Conservation (phyloP, 768 basidiomycete species). For the Stropharia rugosoannulata region DNA sequence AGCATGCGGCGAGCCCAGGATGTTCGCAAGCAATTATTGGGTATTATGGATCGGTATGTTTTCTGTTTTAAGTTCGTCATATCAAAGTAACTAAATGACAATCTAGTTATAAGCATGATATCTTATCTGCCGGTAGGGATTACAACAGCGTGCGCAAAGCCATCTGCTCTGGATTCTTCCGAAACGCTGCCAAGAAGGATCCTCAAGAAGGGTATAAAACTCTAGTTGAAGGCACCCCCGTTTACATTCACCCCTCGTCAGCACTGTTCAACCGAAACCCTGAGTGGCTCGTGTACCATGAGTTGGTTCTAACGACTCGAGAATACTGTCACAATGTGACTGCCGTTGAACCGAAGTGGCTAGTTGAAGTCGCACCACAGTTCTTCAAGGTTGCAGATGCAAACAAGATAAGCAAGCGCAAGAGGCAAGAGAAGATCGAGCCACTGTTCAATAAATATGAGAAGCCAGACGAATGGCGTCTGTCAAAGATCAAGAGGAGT, state of each 20-base stretch:
- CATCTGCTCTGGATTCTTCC: slow-evolving; percentile 97
- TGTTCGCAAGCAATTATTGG: slow-evolving; percentile 94
- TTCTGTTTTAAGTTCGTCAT: neutral
- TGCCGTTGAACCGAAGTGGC: slow-evolving; percentile 97
- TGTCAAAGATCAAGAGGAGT: slow-evolving; percentile 90
- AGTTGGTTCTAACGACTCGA: slow-evolving; percentile 93
- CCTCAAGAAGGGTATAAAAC: slow-evolving; percentile 99
- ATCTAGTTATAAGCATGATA: slow-evolving; percentile 92
- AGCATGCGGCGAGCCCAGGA: slow-evolving; percentile 98
- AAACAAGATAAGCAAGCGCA: slow-evolving; percentile 96
- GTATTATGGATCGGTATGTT: slow-evolving; percentile 95
- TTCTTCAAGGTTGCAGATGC: slow-evolving; percentile 99
- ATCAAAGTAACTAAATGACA: slow-evolving; percentile 10
- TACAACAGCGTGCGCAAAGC: slow-evolving; percentile 92
- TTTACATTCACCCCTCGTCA: slow-evolving; percentile 97
- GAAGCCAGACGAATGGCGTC: slow-evolving; percentile 91
- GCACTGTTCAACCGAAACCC: slow-evolving; percentile 96
- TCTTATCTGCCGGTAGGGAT: slow-evolving; percentile 88
- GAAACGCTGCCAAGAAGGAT: slow-evolving; percentile 98
- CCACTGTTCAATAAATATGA: slow-evolving; percentile 95
- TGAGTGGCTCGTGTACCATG: slow-evolving; percentile 96
- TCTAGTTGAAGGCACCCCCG: slow-evolving; percentile 95
- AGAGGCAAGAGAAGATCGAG: slow-evolving; percentile 95
- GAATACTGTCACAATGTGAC: slow-evolving; percentile 94
- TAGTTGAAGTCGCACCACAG: slow-evolving; percentile 95